These are phyloP conservation scores for Uronychia binucleata DNA, from an alignment of 73 alveolate species.

Conservation along the genomic window DNA sequence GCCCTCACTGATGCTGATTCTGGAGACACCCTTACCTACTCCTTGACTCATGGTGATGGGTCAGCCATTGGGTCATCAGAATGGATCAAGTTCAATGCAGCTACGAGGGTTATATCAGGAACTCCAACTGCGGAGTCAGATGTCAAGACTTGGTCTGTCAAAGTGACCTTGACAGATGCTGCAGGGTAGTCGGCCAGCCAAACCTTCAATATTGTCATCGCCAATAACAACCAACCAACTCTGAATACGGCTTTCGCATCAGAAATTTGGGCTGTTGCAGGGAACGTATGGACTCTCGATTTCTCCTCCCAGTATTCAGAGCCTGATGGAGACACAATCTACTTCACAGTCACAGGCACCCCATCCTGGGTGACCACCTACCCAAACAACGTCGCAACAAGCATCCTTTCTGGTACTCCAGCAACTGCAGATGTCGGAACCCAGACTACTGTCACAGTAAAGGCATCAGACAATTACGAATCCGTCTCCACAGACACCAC, in stretches of 20 bases:
- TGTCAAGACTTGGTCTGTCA: too few relatives aligned
- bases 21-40: background rate
- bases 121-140: too few relatives aligned
- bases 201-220: too few relatives aligned
- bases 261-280: too few relatives aligned
- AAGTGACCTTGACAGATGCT: constrained; percentile 8
- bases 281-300: background rate
- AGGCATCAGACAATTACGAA: background rate
- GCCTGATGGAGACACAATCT: constrained; percentile 4
- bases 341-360: background rate
- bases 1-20: constrained; percentile 10
- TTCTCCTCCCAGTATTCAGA: background rate
- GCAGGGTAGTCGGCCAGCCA: too few relatives aligned
- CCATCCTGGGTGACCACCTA: background rate
- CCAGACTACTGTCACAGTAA: background rate
- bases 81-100: constrained; percentile 16
- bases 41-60: background rate
- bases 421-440: background rate
- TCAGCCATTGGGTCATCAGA: background rate
- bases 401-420: background rate
- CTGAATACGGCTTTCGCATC: too few relatives aligned
- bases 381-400: background rate
- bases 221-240: too few relatives aligned
- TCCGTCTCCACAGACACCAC: background rate
- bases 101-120: constrained; percentile 4